Evolutionary conservation across 805 yeast species (phyloP).

Genomic region (Metschnikowia continentalis): DNA sequence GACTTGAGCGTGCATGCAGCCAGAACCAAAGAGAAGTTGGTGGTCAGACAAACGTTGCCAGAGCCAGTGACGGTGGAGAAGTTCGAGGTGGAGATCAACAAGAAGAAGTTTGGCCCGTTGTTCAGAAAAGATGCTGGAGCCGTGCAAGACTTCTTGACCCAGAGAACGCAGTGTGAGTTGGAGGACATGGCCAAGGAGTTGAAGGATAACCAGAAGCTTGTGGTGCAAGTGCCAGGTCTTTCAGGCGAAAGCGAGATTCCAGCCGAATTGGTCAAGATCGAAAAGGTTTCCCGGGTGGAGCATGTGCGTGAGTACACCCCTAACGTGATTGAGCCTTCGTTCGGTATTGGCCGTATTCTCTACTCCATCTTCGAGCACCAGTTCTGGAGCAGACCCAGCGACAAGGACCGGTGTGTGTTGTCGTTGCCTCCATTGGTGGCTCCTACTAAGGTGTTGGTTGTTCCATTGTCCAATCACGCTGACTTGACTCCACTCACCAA

Average conservation of each 20-base stretch:
- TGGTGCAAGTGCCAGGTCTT: slow-evolving; percentile 63
- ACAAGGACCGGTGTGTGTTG: slow-evolving; percentile 77
- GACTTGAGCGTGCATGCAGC: slow-evolving; percentile 94
- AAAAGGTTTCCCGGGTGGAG: slow-evolving; percentile 73
- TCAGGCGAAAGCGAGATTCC: slow-evolving; percentile 61
- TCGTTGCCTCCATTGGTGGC: slow-evolving; percentile 95
- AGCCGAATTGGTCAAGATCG: slow-evolving; percentile 65
- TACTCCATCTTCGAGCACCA: slow-evolving; percentile 91
- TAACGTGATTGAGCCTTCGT: slow-evolving; percentile 97
- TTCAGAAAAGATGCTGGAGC: slow-evolving; percentile 95
- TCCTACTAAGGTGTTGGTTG: slow-evolving; percentile 94
- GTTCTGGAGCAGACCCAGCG: slow-evolving; percentile 92
- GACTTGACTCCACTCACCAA: slow-evolving; percentile 73
- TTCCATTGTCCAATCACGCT: slow-evolving; percentile 84
- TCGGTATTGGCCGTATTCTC: slow-evolving; percentile 96
- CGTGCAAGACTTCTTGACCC: slow-evolving; percentile 74
- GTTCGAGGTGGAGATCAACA: slow-evolving; percentile 81
- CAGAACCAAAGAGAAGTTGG: slow-evolving; percentile 90
- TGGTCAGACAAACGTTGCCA: slow-evolving; percentile 85
- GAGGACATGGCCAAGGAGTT: slow-evolving; percentile 73
- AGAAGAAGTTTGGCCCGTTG: slow-evolving; percentile 96
- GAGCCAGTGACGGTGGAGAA: slow-evolving; percentile 80
- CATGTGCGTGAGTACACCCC: slow-evolving; percentile 95
- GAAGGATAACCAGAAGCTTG: slow-evolving; percentile 55
- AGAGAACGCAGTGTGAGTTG: slow-evolving; percentile 80